These are phyloP conservation scores for Rosa rugosa DNA, from an alignment of 306 rosid species.

Conservation along the genomic window DNA sequence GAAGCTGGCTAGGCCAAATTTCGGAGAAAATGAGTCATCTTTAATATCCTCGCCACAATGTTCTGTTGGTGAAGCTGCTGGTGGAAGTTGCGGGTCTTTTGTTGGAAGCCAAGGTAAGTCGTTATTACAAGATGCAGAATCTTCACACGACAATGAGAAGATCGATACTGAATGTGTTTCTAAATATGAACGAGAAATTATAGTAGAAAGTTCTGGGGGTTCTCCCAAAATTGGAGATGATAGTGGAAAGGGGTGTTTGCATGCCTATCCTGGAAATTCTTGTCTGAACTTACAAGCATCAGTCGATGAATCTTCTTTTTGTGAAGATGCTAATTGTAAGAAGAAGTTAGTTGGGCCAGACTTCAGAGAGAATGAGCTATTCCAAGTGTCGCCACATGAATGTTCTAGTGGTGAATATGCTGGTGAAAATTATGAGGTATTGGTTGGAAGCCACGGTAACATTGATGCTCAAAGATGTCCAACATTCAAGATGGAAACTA, in stretches of 20 bases:
- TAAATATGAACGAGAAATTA: conserved; percentile 19
- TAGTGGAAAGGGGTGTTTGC: background rate
- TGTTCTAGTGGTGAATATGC: conserved; percentile 18
- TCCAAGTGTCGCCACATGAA: conserved; percentile 12
- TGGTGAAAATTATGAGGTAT: conserved; percentile 22
- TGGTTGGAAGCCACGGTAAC: conserved; percentile 22
- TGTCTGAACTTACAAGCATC: background rate
- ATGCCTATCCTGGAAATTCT: background rate
- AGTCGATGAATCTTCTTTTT: conserved; percentile 23
- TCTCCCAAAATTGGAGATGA: conserved; percentile 14
- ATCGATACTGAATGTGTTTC: conserved; percentile 16
- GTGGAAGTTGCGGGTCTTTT: conserved; percentile 29
- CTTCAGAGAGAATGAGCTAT: conserved; percentile 34
- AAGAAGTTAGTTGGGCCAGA: conserved; percentile 55
- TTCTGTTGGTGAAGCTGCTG: conserved; percentile 17
- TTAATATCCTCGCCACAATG: conserved; percentile 15
- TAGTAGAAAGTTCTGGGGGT: conserved; percentile 4
- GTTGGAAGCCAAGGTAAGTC: conserved; percentile 22
- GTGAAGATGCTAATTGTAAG: conserved; percentile 21
- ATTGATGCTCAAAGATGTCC: conserved; percentile 17
- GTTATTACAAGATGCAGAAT: conserved; percentile 17
- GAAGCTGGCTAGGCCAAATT: conserved; percentile 59
- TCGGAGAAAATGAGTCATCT: conserved; percentile 33
- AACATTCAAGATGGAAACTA: conserved; percentile 17
- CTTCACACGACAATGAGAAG: conserved; percentile 19